Evolutionary conservation across 2,329 filamentous ascomycete species (phyloP), one percentile per base, ranked within the genome.

Genomic region (Fusarium clavum): DNA sequence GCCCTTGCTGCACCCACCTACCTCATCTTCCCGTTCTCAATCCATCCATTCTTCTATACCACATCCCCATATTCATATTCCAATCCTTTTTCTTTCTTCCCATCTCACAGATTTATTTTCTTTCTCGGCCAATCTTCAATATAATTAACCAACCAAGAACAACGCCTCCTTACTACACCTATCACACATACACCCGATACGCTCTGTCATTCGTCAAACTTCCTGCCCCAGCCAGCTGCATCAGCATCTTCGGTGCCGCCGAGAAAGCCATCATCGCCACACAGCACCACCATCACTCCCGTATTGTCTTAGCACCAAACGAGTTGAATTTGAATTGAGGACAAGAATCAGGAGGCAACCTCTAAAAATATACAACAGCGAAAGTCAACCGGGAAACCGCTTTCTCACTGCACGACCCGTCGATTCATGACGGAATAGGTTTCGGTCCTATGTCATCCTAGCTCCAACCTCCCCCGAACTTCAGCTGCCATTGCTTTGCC

Each of bases 181-280:
- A 64, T 63, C 46, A 57, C 66, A 47, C 57, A 61, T 49, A 61
- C 59, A 47, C 67, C 64, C 57, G 61, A 47, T 55, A 55, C 63
- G 68, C 61, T 32, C 61, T 74, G 57, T 55, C 52, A 75, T 75
- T 75, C 73, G 73, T 61, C 61, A 34, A 27, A 48, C 38, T 48
- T 24, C 29, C 43, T 65, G 32, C 66, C 59, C 54, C 64, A 57
- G 67, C 61, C 71, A 74, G 67, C 70, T 69, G 70, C 68, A 70
- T 62, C 59, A 70, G 70, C 67, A 70, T 73, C 69, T 69, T 69
- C 70, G 73, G 16, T 46, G 56, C 57, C 56, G 61, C 57, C 61
- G 73, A 72, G 74, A 75, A 71, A 71, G 62, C 64, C 60, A 69
- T 77, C 63, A 72, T 73, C 74, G 75, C 73, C 67, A 62, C 47